Base-by-base conservation (phyloP, 179 eudicot genomes). In the Spergularia azorica region DNA sequence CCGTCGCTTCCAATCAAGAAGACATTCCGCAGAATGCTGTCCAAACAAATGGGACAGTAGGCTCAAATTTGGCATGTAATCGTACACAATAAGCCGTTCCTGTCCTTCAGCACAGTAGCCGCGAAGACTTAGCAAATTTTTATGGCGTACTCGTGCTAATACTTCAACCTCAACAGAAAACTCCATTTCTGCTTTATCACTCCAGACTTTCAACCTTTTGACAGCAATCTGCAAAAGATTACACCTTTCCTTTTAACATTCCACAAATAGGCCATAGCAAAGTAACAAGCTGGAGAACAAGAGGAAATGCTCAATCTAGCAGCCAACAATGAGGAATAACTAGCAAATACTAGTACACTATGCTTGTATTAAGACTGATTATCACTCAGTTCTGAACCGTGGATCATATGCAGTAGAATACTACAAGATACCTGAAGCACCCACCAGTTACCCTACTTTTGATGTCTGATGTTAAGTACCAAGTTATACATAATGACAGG, bases 51-150 rank as follows among this genome's bases (percentile, higher is more conserved):
- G 98, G 63, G 98, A 95, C 13, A 82, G 87, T 70, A 95, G 85
- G 85, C 97, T 95, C 79, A 91, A 79, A 83, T 95, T 93, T 38
- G 92, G 88, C 97, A 93, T 93, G 87, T 87, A 93, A 58, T 95
- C 96, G 52, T 90, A 95, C 59, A 95, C 94, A 67, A 95, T 93
- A 1, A 95, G 95, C 56, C 95, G 97, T 71, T 95, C 98, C 83
- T 93, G 97, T 67, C 96, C 98, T 84, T 95, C 98, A 59, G 86
- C 88, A 74, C 97, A 95, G 82, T 90, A 95, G 62, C 98, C 98
- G 20, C 95, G 97, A 64, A 95, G 77, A 73, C 76, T 89, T 13
- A 95, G 90, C 82, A 95, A 74, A 81, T 93, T 90, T 77, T 88
- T 89, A 79, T 95, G 97, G 63, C 95, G 95, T 50, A 95, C 92